Base-by-base conservation (phyloP, 139 green algal species). In the Picochlorum sp. region DNA sequence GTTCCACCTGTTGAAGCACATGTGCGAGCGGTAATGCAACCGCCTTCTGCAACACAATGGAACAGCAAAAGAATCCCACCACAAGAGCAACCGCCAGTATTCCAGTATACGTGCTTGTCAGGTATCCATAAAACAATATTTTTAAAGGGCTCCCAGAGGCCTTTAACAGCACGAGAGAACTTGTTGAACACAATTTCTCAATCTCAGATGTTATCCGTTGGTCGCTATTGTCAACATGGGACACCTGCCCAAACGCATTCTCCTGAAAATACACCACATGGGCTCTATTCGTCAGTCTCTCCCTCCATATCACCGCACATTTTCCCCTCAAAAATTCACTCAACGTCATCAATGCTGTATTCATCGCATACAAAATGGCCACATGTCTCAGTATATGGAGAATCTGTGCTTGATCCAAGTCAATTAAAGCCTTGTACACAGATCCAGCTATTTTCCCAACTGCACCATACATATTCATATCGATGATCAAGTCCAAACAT, bases 201-300 rank as follows among this genome's bases (percentile, higher is more conserved):
- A 67, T 68, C 56, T 95, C 87, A 20, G 75, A 62, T 4, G 86
- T 76, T 4, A 93, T 90, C 52, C 87, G 80, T 73, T 95, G 87
- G 71, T 95, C 87, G 8, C 85, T 79, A 70, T 94, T 95, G 72
- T 94, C 86, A 13, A 91, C 73, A 15, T 62, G 55, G 13, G n/a
- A 9, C 16, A 45, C 23, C 3, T 20, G n/a, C 18, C 45, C 60
- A 37, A 77, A 81, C 5, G 60, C 67, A 26, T 24, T 31, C 3
- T 52, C 31, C 13, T 28, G 9, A 56, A 69, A 82, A 62, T 82
- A 82, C 11, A 28, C 16, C n/a, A 4, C 2, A 6, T 82, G 75
- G 38, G 74, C 41, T 34, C 49, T 51, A 23, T 11, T 7, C 3
- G 62, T 63, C 1, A 82, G 62, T 1, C 31, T 49, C 23, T 26